These are phyloP conservation scores for Alternaria arbusti DNA, from an alignment of 2,329 filamentous ascomycete species.

Conservation along the genomic window DNA sequence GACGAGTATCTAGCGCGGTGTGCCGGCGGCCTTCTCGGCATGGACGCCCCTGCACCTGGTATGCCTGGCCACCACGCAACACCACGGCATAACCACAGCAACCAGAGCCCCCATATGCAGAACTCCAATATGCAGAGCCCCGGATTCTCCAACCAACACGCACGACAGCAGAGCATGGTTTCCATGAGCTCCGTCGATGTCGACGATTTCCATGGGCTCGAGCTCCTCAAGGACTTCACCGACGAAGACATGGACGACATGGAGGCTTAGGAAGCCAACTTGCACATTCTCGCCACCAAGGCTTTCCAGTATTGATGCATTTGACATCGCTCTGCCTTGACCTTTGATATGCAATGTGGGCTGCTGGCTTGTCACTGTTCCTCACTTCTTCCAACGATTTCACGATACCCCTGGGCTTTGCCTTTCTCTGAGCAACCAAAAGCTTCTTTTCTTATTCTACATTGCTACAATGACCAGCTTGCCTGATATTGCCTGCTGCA, in stretches of 20 bases:
- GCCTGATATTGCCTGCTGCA: neutral
- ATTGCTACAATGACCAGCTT: neutral
- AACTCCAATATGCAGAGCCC: neutral
- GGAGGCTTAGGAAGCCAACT: conserved; percentile 7
- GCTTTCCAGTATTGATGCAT: neutral
- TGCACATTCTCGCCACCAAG: neutral
- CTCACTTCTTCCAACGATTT: conserved; percentile 6
- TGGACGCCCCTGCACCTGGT: conserved; percentile 20
- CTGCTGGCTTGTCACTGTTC: neutral
- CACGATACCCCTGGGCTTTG: conserved; percentile 22
- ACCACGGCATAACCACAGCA: conserved; percentile 5
- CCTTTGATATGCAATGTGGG: neutral
- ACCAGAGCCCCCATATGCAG: conserved; percentile 10
- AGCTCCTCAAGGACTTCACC: conserved; percentile 40
- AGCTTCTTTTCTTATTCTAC: conserved; percentile 4
- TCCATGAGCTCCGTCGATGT: conserved; percentile 23
- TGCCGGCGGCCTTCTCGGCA: conserved; percentile 42
- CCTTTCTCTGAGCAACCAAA: conserved; percentile 7
- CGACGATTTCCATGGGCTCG: conserved; percentile 38
- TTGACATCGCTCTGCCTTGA: neutral
- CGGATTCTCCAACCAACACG: conserved; percentile 8
- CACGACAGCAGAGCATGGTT: conserved; percentile 12
- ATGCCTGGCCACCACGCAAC: neutral
- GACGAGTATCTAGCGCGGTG: conserved; percentile 48
- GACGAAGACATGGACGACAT: conserved; percentile 33